Percentiles rank a stretch among this genome's conserved stretches.
Conservation (phyloP, 768 basidiomycete species). For the Chalciporus sphaerocephalus region DNA sequence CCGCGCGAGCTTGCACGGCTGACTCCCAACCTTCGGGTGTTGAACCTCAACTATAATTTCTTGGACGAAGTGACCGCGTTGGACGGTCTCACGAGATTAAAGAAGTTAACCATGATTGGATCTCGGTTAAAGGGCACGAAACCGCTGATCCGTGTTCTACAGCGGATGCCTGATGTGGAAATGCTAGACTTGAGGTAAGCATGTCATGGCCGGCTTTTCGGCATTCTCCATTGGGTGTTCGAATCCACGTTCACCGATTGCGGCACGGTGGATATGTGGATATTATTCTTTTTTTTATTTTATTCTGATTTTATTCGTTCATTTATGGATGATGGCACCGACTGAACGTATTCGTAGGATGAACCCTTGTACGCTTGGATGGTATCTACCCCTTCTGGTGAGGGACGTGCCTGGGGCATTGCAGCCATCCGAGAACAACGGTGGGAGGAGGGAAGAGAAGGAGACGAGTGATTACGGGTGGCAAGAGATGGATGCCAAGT, state of each 20-base stretch:
- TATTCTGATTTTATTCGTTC: background rate
- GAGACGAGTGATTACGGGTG: conserved; percentile 41
- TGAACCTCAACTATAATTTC: conserved; percentile 98
- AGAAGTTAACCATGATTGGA: conserved; percentile 85
- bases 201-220: conserved; percentile 12
- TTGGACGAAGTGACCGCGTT: conserved; percentile 68
- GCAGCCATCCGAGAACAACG: conserved; percentile 50
- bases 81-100: conserved; percentile 67
- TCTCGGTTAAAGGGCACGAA: conserved; percentile 73
- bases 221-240: conserved; percentile 5
- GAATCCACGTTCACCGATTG: no score
- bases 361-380: conserved; percentile 95
- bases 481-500: conserved; percentile 78
- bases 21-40: conserved; percentile 79
- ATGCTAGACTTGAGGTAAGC: conserved; percentile 87
- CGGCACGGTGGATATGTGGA: background rate
- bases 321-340: conserved; percentile 20
- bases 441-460: conserved; percentile 31
- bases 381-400: conserved; percentile 88
- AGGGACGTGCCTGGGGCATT: conserved; percentile 62
- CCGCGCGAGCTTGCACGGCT: conserved; percentile 62
- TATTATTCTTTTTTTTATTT: background rate
- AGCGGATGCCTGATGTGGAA: conserved; percentile 74
- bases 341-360: conserved; percentile 49
- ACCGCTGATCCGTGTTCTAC: conserved; percentile 65